Base-by-base conservation (phyloP, 2,329 filamentous ascomycete genomes). In the Fusarium sulawesiense region DNA sequence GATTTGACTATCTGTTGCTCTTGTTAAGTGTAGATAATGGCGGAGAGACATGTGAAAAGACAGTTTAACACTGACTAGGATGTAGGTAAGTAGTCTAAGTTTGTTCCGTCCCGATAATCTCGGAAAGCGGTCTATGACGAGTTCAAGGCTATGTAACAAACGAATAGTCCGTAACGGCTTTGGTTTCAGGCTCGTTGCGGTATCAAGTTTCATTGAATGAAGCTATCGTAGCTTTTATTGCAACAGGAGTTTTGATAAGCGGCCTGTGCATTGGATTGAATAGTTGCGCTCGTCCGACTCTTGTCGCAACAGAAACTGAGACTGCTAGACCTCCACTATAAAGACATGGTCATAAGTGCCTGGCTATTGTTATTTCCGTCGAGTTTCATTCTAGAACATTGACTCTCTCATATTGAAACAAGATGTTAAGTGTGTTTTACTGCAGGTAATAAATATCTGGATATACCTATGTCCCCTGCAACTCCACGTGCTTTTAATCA, bases 51-150 rank as follows among this genome's bases (percentile, higher is more conserved):
- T 56, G 40, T 54, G 56, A 63, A 37, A 49, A 40, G 30, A 41
- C 42, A 63, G 50, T 48, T 44, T 54, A 50, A 42, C 25, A 29
- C 59, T 45, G 64, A 27, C n/a, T 37, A 37, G 34, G 34, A 37
- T 37, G 34, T 37, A 53, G 34, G 14, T 37, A 37, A 25, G 48
- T 37, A 25, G 23, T 25, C 23, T 25, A 55, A 54, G 32, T 46
- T 59, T 60, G 21, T 54, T 60, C 53, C 49, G 49, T 37, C 42
- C 44, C 62, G 64, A 50, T 61, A 30, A 45, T 67, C 53, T 68
- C 49, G 57, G 67, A 64, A 53, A 54, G 48, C 42, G 44, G 64
- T 63, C 66, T 70, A 69, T 70, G 66, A 69, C 66, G 66, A 70
- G 56, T 42, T 62, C 62, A 66, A 34, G 63, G 42, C 37, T 49